Conservation (phyloP, 73 alveolate genomes). For the Paramecium biaurelia region DNA sequence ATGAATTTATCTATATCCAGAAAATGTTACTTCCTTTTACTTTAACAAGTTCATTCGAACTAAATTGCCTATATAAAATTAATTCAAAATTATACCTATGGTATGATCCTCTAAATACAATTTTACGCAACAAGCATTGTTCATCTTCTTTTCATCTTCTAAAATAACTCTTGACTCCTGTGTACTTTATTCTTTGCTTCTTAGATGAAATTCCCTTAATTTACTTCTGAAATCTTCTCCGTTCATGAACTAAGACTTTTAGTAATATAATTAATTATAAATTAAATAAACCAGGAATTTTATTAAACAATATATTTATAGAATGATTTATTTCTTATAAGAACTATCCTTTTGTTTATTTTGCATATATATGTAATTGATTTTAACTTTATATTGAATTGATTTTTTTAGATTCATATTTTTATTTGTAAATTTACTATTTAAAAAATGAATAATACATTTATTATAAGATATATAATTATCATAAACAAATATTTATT, state of each 20-base stretch:
- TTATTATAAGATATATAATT: too few species aligned
- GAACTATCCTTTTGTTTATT: too few species aligned
- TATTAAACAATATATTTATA: too few species aligned
- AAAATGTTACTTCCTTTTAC: not conserved
- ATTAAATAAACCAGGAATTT: not conserved
- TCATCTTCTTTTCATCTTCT: conserved; percentile 46
- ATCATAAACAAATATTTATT: too few species aligned
- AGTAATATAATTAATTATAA: not conserved
- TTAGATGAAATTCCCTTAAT: conserved; percentile 25
- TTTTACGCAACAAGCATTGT: conserved; percentile 13
- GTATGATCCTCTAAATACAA: not conserved
- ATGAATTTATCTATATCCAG: not conserved
- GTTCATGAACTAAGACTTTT: conserved; percentile 32
- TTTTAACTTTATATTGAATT: too few species aligned
- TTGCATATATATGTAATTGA: not conserved
- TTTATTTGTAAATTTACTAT: too few species aligned
- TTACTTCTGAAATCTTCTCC: conserved; percentile 48
- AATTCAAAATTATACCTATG: not conserved
- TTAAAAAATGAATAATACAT: not conserved
- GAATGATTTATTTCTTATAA: too few species aligned
- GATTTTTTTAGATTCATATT: too few species aligned
- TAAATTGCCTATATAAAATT: not conserved
- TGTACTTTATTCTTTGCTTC: not conserved
- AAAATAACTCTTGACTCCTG: not conserved
- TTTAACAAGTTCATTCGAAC: not conserved